Evolutionary conservation across 371 early-diverging fungal species (phyloP), one percentile per base, ranked within the genome.

Genomic region (Syncephalastrum sp.): DNA sequence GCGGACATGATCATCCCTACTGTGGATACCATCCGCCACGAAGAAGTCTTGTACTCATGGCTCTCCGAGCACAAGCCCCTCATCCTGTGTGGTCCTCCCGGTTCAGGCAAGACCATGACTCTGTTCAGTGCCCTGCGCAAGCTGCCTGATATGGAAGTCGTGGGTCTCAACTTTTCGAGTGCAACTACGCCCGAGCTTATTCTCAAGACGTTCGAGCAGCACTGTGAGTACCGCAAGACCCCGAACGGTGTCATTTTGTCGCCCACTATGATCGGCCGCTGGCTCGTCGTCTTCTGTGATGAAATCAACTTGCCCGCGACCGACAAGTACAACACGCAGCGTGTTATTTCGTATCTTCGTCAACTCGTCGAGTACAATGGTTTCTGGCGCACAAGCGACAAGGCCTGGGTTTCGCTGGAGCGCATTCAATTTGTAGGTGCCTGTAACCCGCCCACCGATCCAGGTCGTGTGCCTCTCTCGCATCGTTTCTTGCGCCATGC

Each of bases 21-120:
- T 2, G 83, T 96, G 2, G 99, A 99, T 63, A 99, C 99, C 15
- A 84, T 98, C 41, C 90, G 99, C 41, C 97, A 97, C 66, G 99
- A 99, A 77, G 92, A 93, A 65, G 90, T 98, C 0, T 69, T 99
- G 43, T 92, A 94, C 66, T 91, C 94, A 14, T 96, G 95, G 95
- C 79, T 99, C 48, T 87, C 93, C 1, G 98, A 96, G 65, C 97
- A 94, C 71, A 91, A 89, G 65, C 97, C 98, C 13, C 70, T 98
- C 44, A 84, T 99, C 47, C 82, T 99, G 17, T 98, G 99, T 72
- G 99, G 99, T 59, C 99, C 99, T 54, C 99, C 99, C 16, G 99
- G 99, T 55, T 95, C 95, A 13, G 99, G 99, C 73, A 98, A 99
- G 81, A 98, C 98, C 29, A 98, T 98, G 99, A 97, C 98, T 1